Conservation (phyloP, 2,329 filamentous ascomycete genomes). For the Acrodontium crateriforme region DNA sequence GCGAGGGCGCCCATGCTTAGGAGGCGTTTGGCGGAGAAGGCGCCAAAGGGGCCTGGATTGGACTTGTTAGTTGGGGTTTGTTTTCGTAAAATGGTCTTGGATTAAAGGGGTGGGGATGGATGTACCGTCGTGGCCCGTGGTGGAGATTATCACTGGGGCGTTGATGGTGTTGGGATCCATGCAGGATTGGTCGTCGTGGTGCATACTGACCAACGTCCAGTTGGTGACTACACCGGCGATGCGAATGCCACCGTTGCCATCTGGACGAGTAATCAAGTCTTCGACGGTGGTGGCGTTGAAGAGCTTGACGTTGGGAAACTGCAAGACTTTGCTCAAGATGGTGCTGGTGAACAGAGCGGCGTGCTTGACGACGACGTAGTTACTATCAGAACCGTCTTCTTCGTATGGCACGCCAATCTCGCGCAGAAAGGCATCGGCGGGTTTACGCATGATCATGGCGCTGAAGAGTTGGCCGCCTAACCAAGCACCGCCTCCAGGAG, state of each 20-base stretch:
- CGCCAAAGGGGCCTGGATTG: constrained; percentile 53
- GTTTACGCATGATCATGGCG: constrained; percentile 91
- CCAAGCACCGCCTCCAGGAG: constrained; percentile 82
- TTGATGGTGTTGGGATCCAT: constrained; percentile 98
- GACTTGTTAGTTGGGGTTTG: constrained; percentile 2
- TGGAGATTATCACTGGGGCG: constrained; percentile 74
- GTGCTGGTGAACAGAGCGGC: constrained; percentile 86
- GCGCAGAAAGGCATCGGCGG: constrained; percentile 68
- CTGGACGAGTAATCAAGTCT: constrained; percentile 72
- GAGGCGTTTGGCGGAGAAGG: constrained; percentile 80
- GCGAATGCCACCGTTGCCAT: constrained; percentile 41
- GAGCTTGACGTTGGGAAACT: constrained; percentile 83
- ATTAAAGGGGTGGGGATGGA: neutral
- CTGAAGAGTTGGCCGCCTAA: constrained; percentile 88
- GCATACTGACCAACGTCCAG: constrained; percentile 73
- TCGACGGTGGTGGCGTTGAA: constrained; percentile 92
- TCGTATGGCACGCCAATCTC: constrained; percentile 77
- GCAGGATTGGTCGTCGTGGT: constrained; percentile 44
- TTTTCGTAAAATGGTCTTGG: neutral
- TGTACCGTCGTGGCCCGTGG: constrained; percentile 70
- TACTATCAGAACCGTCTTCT: constrained; percentile 50
- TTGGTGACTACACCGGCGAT: constrained; percentile 88
- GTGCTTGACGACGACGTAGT: constrained; percentile 88
- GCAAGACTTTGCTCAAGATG: constrained; percentile 66
- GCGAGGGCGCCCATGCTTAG: constrained; percentile 76